Evolutionary conservation across 106 monocot species (phyloP).

Genomic region (Agapanthus africanus): DNA sequence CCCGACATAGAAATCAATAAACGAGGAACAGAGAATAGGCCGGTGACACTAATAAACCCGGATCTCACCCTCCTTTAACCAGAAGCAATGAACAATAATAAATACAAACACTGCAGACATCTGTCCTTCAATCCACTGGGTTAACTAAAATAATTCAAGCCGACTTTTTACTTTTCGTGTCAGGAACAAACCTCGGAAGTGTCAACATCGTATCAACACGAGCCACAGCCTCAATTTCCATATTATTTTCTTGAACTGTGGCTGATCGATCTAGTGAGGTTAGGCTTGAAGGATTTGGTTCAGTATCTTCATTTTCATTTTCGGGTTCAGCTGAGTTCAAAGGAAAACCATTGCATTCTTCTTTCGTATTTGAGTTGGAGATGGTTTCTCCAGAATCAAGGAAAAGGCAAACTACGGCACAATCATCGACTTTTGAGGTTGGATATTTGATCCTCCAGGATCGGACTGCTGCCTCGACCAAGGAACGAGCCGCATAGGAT

Average conservation of each 20-base stretch:
- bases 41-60: neutral
- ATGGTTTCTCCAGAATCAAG: constrained; percentile 1
- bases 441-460: constrained; percentile 17
- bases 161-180: neutral
- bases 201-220: neutral
- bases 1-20: neutral
- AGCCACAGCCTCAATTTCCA: neutral
- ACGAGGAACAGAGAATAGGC: neutral
- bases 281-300: neutral
- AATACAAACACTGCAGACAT: constrained; percentile 1
- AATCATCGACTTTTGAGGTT: constrained; percentile 19
- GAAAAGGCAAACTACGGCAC: constrained; percentile 18
- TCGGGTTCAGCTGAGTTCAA: neutral
- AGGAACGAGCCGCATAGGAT: constrained; percentile 4
- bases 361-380: neutral
- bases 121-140: neutral
- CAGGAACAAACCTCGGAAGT: neutral
- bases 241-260: neutral
- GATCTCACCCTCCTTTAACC: neutral
- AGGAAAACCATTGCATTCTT: neutral
- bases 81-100: neutral
- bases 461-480: constrained; percentile 17
- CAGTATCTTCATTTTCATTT: neutral
- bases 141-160: too few species aligned
- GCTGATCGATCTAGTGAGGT: neutral